A percentile compares a stretch with the other conserved stretches of the same genome.
Conservation (phyloP, 2,329 filamentous ascomycete species). For the Monilinia fructigena region DNA sequence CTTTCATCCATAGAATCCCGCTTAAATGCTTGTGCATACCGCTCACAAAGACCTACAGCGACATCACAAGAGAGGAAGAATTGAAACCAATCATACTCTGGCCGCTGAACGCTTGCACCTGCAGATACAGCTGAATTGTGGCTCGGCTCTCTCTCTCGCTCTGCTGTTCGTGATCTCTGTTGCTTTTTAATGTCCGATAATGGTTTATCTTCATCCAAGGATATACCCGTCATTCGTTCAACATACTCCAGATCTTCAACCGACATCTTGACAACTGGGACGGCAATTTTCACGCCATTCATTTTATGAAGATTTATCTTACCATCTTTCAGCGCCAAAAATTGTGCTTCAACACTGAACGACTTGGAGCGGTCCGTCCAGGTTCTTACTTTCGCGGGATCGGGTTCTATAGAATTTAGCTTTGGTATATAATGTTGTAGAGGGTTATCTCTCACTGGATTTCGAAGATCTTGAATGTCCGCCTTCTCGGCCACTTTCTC, state of each 20-base stretch:
- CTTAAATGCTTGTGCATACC: conserved; percentile 85
- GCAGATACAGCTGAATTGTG: conserved; percentile 48
- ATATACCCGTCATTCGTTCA: conserved; percentile 81
- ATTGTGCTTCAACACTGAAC: conserved; percentile 96
- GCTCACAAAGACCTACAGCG: conserved; percentile 86
- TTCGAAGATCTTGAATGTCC: conserved; percentile 58
- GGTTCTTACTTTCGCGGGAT: conserved; percentile 76
- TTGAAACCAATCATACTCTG: conserved; percentile 97
- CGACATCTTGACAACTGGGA: conserved; percentile 94
- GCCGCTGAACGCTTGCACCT: conserved; percentile 64
- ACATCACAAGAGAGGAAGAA: conserved; percentile 95
- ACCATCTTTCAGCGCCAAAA: conserved; percentile 88
- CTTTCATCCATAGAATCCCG: conserved; percentile 96
- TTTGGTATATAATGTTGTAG: background rate
- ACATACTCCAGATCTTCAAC: conserved; percentile 93
- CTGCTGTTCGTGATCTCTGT: conserved; percentile 30
- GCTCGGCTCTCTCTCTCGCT: conserved; percentile 35
- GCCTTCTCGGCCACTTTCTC: conserved; percentile 64
- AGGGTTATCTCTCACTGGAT: conserved; percentile 60
- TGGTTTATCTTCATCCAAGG: conserved; percentile 88
- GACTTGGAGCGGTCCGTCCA: conserved; percentile 96
- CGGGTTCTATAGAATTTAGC: conserved; percentile 62
- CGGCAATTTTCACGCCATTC: conserved; percentile 97
- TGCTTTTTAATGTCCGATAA: conserved; percentile 72
- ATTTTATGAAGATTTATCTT: conserved; percentile 98